Percentiles rank a stretch among this genome's conserved stretches.
Evolutionary conservation across 257 asterid genomes (phyloP).

Genomic region (Ocimum tenuiflorum): DNA sequence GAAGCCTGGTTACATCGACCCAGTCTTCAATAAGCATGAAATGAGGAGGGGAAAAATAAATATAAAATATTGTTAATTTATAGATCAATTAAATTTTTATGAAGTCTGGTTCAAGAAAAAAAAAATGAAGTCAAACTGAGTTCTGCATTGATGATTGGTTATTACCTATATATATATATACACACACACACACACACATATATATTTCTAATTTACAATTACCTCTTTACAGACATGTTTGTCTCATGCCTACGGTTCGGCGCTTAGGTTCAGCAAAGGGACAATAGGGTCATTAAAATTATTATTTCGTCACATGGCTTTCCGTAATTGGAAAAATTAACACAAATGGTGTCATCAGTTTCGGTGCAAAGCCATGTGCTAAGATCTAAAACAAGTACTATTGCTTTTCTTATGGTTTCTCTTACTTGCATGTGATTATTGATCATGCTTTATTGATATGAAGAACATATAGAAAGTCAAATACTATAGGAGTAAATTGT

Average conservation of each 20-base stretch:
- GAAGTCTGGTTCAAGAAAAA: no score
- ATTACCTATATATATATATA: no score
- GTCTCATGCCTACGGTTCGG: neutral
- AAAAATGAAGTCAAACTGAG: no score
- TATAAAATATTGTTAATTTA: no score
- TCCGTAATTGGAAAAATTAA: constrained; percentile 3
- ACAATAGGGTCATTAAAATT: neutral
- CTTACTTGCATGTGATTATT: neutral
- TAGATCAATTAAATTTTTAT: no score
- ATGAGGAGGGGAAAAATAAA: no score
- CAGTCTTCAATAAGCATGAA: neutral
- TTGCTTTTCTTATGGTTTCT: neutral
- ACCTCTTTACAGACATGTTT: neutral
- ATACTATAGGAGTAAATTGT: no score
- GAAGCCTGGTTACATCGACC: neutral
- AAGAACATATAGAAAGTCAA: no score
- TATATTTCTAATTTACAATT: neutral
- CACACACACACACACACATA: no score
- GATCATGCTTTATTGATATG: neutral
- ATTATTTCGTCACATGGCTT: neutral
- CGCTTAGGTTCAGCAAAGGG: neutral
- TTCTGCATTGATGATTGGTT: no score
- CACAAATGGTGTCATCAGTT: neutral
- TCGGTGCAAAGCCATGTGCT: constrained; percentile 3
- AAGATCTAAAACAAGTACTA: neutral